Base-by-base conservation (phyloP, 805 yeast species). In the Suhomyces sp. region DNA sequence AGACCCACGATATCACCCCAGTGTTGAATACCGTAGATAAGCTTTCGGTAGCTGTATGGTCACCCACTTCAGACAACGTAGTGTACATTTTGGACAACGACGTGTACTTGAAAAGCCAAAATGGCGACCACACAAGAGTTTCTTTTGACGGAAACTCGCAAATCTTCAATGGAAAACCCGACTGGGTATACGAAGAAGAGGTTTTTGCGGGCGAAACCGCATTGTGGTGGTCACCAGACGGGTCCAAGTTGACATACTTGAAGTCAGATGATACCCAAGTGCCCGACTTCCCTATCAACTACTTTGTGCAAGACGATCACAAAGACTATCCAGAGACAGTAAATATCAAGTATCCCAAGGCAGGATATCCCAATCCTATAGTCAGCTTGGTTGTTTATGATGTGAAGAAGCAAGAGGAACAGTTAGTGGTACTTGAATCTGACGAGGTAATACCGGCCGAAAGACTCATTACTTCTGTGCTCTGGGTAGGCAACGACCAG, bases 101-200 rank as follows among this genome's bases (percentile, higher is more conserved):
- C 56, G 55, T 88, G 2, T 85, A 71, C 57, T 46, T 85, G 12
- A 76, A 79, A 59, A 66, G 77, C 46, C 43, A 31, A 0, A 19
- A 50, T 2, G 62, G 57, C 4, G 53, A 56, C 4, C 53, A 64
- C 3, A 61, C 54, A 0, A 74, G 68, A 51, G 63, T 82, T 8
- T 80, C 86, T 0, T 53, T 55, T 4, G 86, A 81, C 62, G 92
- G 91, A 0, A 69, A 77, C 10, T 61, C 55, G 0, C 67, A 76
- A 15, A 69, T 86, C 3, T 75, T 78, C 54, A 84, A 87, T 58
- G 96, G 89, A 5, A 84, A 77, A 55, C 84, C 92, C 0, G 94
- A 87, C 61, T 88, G 96, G 94, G 85, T 87, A 1, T 87, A 87
- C 64, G 96, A 88, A 64, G 96, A 88, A 61, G 96, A 88, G 60